phyloP scores from a whole-genome alignment of 352 stramenopile species.

The Blastocystis sp. region DNA sequence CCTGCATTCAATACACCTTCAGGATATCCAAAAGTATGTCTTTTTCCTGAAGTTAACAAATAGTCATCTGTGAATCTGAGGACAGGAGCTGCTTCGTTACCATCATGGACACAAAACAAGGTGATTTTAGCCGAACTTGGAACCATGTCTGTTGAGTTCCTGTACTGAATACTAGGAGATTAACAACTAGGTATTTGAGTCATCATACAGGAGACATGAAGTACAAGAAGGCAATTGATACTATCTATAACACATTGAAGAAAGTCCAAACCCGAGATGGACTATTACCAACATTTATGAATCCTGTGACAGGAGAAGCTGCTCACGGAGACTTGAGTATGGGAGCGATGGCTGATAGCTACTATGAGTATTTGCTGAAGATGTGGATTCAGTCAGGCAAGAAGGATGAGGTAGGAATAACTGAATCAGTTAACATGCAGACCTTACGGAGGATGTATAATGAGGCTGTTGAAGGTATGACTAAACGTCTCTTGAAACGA shows the following conservation, averaged over 20 bases:
- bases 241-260: conserved; percentile 75
- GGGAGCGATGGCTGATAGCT: conserved; percentile 35
- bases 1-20: conserved; percentile 52
- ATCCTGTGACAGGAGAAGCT: conserved; percentile 4
- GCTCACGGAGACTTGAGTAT: neutral
- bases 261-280: conserved; percentile 70
- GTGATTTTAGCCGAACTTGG: conserved; percentile 75
- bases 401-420: conserved; percentile 44
- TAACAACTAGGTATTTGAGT: conserved; percentile 79
- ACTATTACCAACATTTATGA: neutral
- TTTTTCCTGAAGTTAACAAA: neutral
- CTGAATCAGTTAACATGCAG: neutral
- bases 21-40: conserved; percentile 38
- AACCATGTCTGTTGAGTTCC: conserved; percentile 69
- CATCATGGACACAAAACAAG: conserved; percentile 71
- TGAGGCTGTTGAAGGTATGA: conserved; percentile 85
- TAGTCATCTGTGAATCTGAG: conserved; percentile 55
- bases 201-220: conserved; percentile 71
- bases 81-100: neutral
- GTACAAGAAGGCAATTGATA: conserved; percentile 75
- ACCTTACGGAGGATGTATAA: conserved; percentile 82
- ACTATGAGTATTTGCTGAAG: conserved; percentile 67
- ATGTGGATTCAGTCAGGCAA: conserved; percentile 66
- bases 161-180: conserved; percentile 69
- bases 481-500: conserved; percentile 79